Base-by-base conservation (phyloP, 2,329 filamentous ascomycete genomes). In the Nemania sp. region DNA sequence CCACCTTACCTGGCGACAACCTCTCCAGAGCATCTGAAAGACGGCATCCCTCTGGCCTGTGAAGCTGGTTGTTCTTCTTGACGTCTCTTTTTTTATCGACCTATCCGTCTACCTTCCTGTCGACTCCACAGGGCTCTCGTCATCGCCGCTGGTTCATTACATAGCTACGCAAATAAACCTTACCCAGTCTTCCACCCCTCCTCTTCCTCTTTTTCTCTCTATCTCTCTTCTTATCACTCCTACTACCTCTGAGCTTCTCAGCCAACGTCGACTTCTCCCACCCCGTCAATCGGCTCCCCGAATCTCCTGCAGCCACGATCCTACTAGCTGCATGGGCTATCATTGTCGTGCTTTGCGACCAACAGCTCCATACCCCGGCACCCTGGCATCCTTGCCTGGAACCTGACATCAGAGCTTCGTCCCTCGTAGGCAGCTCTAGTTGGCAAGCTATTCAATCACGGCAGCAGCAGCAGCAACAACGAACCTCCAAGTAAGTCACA, bases 281-380 rank as follows among this genome's bases (percentile, higher is more conserved):
- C 32, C 52, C 52, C 49, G 20, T 54, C 53, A 58, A 39, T 63
- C 61, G 55, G 54, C 54, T 58, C 35, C 32, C 34, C 37, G 40
- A 37, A 15, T 20, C 25, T 47, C 32, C 54, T 55, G 58, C 59
- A 50, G 37, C 55, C 49, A 48, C 59, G 50, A 58, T 60, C 54
- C 60, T 50, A 51, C 57, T 42, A 56, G 54, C 57, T 59, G 63
- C 57, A 63, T 56, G 57, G 61, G 55, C 57, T 46, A 54, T 37
- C 20, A 35, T 55, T 34, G 34, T 21, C 55, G n/a, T 37, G 58
- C 54, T 32, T 39, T 58, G 61, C 42, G 25, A 46, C 54, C 11
- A 35, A 35, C 43, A 18, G 12, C 29, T 43, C 35, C 37, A 25
- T 46, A 46, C 52, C 56, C 53, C 15, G n/a, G 18, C 13, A 50